Percentiles rank a stretch among this genome's conserved stretches.
phyloP scores from a whole-genome alignment of 2,329 filamentous ascomycete genomes.

The Cladosporium velox region DNA sequence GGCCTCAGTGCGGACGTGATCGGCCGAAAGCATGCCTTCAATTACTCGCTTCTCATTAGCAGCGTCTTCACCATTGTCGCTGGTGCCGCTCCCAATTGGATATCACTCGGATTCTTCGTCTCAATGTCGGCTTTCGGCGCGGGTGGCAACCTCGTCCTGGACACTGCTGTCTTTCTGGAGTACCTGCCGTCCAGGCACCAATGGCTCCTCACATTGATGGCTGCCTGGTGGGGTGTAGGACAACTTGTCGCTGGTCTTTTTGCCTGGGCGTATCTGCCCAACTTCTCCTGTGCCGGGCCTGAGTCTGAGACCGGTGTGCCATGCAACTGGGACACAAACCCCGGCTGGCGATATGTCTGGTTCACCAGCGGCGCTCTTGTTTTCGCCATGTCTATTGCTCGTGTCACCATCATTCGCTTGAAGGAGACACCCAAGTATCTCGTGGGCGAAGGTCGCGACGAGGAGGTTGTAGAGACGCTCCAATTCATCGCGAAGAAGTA shows the following conservation, averaged over 20 bases:
- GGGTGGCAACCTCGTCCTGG: constrained; percentile 65
- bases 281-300: constrained; percentile 48
- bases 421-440: constrained; percentile 61
- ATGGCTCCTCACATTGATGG: constrained; percentile 66
- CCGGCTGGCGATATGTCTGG: constrained; percentile 61
- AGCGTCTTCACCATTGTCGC: constrained; percentile 64
- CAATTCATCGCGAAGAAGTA: constrained; percentile 55
- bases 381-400: constrained; percentile 55
- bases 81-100: constrained; percentile 68
- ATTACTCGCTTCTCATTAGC: constrained; percentile 64
- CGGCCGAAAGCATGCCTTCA: constrained; percentile 69
- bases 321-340: constrained; percentile 55
- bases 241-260: constrained; percentile 56
- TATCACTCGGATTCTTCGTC: constrained; percentile 64
- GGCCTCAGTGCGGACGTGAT: constrained; percentile 68
- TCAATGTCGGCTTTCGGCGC: constrained; percentile 64
- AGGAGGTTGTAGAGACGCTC: constrained; percentile 52
- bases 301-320: constrained; percentile 40
- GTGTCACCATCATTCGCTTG: constrained; percentile 57
- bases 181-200: constrained; percentile 60
- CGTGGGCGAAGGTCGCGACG: constrained; percentile 55
- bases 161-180: constrained; percentile 62
- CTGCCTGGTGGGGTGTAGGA: constrained; percentile 58
- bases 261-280: constrained; percentile 56
- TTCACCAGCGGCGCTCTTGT: constrained; percentile 56